Conservation (phyloP, 306 rosid genomes). For the Prunus dulcis region DNA sequence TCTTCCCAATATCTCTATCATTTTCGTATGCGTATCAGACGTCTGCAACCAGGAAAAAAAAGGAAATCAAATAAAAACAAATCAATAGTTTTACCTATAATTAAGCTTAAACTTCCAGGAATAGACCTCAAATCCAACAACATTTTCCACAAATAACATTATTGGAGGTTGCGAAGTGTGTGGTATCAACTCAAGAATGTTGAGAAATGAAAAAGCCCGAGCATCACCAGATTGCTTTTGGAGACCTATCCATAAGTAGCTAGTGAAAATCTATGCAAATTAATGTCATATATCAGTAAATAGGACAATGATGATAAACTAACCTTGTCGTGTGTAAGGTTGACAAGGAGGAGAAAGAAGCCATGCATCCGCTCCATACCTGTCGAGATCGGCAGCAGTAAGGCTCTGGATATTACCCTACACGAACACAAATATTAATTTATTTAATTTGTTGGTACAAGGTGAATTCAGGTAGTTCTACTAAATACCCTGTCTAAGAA, state of each 20-base stretch:
- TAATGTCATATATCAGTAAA: slow-evolving; percentile 9
- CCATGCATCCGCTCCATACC: slow-evolving; percentile 70
- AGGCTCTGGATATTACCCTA: slow-evolving; percentile 89
- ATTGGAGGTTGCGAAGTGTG: slow-evolving; percentile 54
- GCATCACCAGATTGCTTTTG: slow-evolving; percentile 91
- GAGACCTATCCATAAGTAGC: slow-evolving; percentile 59
- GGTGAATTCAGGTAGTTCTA: background rate
- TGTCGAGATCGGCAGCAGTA: slow-evolving; percentile 73
- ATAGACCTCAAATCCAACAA: slow-evolving; percentile 93
- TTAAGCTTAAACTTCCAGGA: slow-evolving; percentile 17
- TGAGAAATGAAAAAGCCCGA: slow-evolving; percentile 88
- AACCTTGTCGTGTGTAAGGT: slow-evolving; percentile 97
- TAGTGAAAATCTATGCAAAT: slow-evolving; percentile 27
- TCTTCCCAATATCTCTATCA: slow-evolving; percentile 69
- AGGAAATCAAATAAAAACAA: background rate
- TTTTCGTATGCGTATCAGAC: slow-evolving; percentile 73
- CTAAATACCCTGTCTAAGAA: background rate
- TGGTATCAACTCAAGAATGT: slow-evolving; percentile 85
- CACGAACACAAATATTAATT: slow-evolving; percentile 13
- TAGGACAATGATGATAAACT: background rate
- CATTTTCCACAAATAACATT: slow-evolving; percentile 87
- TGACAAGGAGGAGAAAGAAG: slow-evolving; percentile 99
- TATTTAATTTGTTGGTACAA: background rate
- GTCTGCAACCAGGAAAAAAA: slow-evolving; percentile 45
- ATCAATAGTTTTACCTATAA: slow-evolving; percentile 1